phyloP scores from a whole-genome alignment of 2,329 filamentous ascomycete genomes.

The Trichoderma koningii region DNA sequence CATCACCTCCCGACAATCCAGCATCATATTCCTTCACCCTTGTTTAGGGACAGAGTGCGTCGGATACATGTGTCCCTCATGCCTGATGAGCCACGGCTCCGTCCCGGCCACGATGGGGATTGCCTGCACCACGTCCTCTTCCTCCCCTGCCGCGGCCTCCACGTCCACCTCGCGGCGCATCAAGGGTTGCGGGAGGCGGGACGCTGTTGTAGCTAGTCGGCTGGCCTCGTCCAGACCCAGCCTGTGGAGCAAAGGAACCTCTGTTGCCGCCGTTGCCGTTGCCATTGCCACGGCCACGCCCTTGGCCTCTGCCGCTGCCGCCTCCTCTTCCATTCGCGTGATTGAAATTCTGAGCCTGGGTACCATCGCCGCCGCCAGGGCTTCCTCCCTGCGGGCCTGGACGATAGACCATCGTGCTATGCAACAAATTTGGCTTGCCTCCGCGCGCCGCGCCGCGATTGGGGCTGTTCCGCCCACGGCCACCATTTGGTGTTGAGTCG shows the following conservation, averaged over 20 bases:
- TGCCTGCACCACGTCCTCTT: slow-evolving; percentile 42
- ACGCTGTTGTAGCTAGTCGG: slow-evolving; percentile 54
- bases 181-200: slow-evolving; percentile 61
- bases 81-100: slow-evolving; percentile 28
- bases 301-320: slow-evolving; percentile 36
- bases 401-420: slow-evolving; percentile 57
- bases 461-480: slow-evolving; percentile 45
- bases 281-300: slow-evolving; percentile 34
- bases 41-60: background rate
- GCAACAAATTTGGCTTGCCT: slow-evolving; percentile 48
- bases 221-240: slow-evolving; percentile 29
- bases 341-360: slow-evolving; percentile 30
- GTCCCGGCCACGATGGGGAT: slow-evolving; percentile 41
- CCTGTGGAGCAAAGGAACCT: slow-evolving; percentile 31
- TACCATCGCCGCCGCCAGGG: slow-evolving; percentile 33
- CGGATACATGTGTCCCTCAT: background rate
- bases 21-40: background rate
- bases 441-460: slow-evolving; percentile 43
- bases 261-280: slow-evolving; percentile 34
- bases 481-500: slow-evolving; percentile 42
- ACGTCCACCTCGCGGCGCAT: slow-evolving; percentile 46
- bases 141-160: slow-evolving; percentile 47
- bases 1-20: background rate
- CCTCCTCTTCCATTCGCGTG: slow-evolving; percentile 32
- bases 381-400: slow-evolving; percentile 39